Evolutionary conservation across 192 early-diverging fungal genomes (phyloP), one percentile per base, ranked within the genome.

Genomic region (Linnemannia hyalina): DNA sequence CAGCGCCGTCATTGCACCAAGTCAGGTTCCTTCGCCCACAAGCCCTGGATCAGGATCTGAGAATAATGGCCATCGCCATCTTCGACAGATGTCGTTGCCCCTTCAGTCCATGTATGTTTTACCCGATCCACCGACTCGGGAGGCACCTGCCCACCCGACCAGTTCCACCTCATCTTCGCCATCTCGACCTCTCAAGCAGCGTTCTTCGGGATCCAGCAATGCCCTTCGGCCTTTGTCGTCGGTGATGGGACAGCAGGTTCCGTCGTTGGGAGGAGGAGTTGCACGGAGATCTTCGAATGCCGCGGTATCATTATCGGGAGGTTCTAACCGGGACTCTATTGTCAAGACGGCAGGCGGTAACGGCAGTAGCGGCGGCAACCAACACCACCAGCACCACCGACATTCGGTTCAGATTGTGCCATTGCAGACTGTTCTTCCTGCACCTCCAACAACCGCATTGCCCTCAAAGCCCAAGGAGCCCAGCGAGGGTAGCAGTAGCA

Each of bases 221-320:
- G n/a, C 82, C 16, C 76, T 86, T 11, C 75, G 84, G 70, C 84
- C 84, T 10, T 68, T 86, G 15, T 86, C 84, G 10, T 73, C 79
- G 11, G 40, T 36, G 7, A 47, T 52, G 70, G 44, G 29, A 15
- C 60, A 68, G 6, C 74, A 75, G 52, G 63, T 86, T 26, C 68
- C 84, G 1, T 81, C 80, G 11, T 57, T 86, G 54, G 84, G 84
- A 18, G 84, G 84, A 2, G 84, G 78, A 16, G 44, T 86, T 57
- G 84, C 84, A 18, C 41, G 84, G 32, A 73, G 76, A 49, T 16
- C 82, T 36, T 86, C 79, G 1, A 29, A 69, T 5, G 55, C 74
- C 52, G 36, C 68, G 13, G 13, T 46, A 41, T 32, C 60, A 35
- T 40, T 41, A 69, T 44, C 42, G 35, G 63, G 52, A 65, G 29